Conservation (phyloP, 2,329 filamentous ascomycete species). For the Bipolaris cookei region DNA sequence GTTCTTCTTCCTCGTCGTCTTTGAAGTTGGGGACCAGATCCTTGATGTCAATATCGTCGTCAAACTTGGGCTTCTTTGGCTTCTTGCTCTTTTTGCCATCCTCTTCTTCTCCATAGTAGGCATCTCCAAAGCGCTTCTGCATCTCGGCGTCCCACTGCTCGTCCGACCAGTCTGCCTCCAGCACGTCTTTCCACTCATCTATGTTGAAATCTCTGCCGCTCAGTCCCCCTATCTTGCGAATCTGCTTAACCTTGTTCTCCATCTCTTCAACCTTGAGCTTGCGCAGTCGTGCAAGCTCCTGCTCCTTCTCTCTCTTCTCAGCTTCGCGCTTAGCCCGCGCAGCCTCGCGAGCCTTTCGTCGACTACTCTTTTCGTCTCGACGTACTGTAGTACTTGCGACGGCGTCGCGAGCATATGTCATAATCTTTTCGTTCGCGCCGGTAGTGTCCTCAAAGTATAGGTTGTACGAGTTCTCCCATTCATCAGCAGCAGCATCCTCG, state of each 20-base stretch:
- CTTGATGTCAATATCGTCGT: slow-evolving; percentile 97
- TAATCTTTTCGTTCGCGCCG: slow-evolving; percentile 84
- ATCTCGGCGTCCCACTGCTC: slow-evolving; percentile 91
- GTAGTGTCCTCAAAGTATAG: slow-evolving; percentile 91
- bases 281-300: slow-evolving; percentile 81
- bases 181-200: slow-evolving; percentile 81
- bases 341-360: slow-evolving; percentile 78
- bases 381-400: slow-evolving; percentile 83
- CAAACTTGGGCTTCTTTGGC: slow-evolving; percentile 86
- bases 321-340: slow-evolving; percentile 79
- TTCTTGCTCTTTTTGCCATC: slow-evolving; percentile 55
- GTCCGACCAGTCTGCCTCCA: slow-evolving; percentile 89
- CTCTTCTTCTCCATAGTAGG: slow-evolving; percentile 74
- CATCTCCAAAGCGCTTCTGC: slow-evolving; percentile 83
- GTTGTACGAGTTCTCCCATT: slow-evolving; percentile 93
- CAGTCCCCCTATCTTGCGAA: slow-evolving; percentile 86
- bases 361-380: slow-evolving; percentile 76
- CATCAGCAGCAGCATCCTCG: slow-evolving; percentile 75
- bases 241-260: slow-evolving; percentile 82
- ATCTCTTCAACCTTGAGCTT: slow-evolving; percentile 91
- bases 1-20: slow-evolving; percentile 71
- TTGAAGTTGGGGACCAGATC: slow-evolving; percentile 88
- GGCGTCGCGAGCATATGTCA: slow-evolving; percentile 87
- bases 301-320: slow-evolving; percentile 75
- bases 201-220: slow-evolving; percentile 70